Evolutionary conservation across 805 yeast species (phyloP), one percentile per base, ranked within the genome.

Genomic region (Candida gorgasii): DNA sequence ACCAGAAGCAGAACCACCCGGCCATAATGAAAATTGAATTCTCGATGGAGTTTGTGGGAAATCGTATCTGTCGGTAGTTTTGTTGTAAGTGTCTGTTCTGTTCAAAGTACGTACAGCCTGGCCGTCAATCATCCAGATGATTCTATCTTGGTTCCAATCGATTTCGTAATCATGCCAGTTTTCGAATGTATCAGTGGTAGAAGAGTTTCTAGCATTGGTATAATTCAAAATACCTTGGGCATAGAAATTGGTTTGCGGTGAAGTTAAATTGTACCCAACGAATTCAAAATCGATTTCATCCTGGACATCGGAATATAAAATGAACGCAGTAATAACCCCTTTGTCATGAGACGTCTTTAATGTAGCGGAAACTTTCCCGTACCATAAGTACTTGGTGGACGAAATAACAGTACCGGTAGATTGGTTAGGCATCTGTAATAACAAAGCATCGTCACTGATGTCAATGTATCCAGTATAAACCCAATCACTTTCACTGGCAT

Each of bases 241-340:
- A 70, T 86, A 90, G 73, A 60, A 89, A 67, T 90, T 90, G 19
- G 89, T 72, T 72, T 90, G 90, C 1, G 82, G 86, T 16, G 64
- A 59, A 23, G 75, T 73, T 55, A 86, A 64, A 56, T 85, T 79
- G 55, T 77, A 76, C 45, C 98, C 98, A 49, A 89, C 84, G 52
- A 81, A 84, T 69, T 90, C 97, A 58, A 66, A 82, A 76, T 90
- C 97, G 54, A 89, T 76, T 74, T 90, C 97, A 70, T 89, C 97
- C 72, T 86, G 81, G 31, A 84, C 88, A 59, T 86, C 86, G 6
- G 96, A 86, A 63, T 80, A 84, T 40, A 88, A 62, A 63, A 89
- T 88, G 55, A 82, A 79, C 22, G 96, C 90, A 12, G 95, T 76
- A 45, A 89, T 77, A 27, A 89, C 96, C 73, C 97, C 97, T 8